Conservation (phyloP, 768 basidiomycete species). For the Favolaschia claudopus region DNA sequence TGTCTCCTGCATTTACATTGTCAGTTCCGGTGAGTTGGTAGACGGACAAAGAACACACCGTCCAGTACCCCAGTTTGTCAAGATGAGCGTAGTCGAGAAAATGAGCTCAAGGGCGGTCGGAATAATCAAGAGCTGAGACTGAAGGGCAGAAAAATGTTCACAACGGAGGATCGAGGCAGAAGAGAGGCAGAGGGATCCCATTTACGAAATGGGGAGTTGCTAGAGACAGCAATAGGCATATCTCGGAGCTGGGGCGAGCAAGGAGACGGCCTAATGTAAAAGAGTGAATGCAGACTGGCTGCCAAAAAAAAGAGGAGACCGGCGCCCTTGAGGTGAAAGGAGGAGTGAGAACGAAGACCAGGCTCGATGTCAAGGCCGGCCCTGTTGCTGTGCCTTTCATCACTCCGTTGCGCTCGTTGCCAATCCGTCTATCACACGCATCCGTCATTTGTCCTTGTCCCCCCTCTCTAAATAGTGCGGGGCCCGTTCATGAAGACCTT, state of each 20-base stretch:
- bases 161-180: slow-evolving; percentile 77
- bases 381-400: too few species aligned
- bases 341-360: slow-evolving; percentile 4
- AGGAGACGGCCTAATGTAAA: slow-evolving; percentile 40
- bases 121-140: slow-evolving; percentile 63
- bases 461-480: too few species aligned
- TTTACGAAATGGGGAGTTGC: slow-evolving; percentile 35
- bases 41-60: slow-evolving; percentile 48
- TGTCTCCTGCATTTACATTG: slow-evolving; percentile 51
- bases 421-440: too few species aligned
- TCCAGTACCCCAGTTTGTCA: slow-evolving; percentile 54
- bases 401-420: too few species aligned
- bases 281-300: slow-evolving; percentile 61
- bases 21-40: not conserved
- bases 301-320: slow-evolving; percentile 32
- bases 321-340: slow-evolving; percentile 30
- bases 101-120: slow-evolving; percentile 71
- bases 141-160: slow-evolving; percentile 51
- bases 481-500: too few species aligned
- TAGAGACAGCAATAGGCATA: slow-evolving; percentile 40
- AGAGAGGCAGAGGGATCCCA: slow-evolving; percentile 73
- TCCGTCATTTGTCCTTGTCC: too few species aligned
- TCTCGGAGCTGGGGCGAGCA: slow-evolving; percentile 40
- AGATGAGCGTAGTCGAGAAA: slow-evolving; percentile 60
- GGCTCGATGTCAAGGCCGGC: too few species aligned